phyloP scores from a whole-genome alignment of 495 filamentous ascomycete genomes.

The Thermochaetoides thermophila region DNA sequence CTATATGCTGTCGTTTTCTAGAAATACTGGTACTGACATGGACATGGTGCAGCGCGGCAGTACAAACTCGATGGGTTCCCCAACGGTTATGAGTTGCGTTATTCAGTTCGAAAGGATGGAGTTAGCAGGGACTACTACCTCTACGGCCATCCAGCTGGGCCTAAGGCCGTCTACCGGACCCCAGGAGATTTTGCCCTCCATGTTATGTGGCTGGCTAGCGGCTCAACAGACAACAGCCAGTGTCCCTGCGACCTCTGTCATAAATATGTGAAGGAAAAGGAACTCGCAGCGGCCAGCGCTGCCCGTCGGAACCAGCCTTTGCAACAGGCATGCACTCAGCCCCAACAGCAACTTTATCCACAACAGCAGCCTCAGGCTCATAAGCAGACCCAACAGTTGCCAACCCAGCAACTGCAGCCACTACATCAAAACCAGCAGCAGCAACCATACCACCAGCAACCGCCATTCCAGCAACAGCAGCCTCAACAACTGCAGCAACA shows the following conservation, averaged over 20 bases:
- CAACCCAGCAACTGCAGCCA: neutral
- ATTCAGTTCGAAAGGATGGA: conserved; percentile 11
- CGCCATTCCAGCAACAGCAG: conserved; percentile 1
- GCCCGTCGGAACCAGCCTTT: conserved; percentile 1
- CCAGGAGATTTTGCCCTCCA: conserved; percentile 28
- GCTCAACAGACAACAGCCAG: conserved; percentile 15
- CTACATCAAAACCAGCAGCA: conserved; percentile 2
- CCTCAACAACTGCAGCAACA: conserved; percentile 1
- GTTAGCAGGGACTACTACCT: conserved; percentile 24
- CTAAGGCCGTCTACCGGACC: conserved; percentile 22
- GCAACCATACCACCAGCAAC: conserved; percentile 3
- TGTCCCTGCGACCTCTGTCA: conserved; percentile 24
- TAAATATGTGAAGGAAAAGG: no score
- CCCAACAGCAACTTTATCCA: neutral
- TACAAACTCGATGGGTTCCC: conserved; percentile 20
- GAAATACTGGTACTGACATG: no score
- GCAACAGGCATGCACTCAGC: neutral
- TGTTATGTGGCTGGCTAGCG: conserved; percentile 23
- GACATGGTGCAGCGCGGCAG: conserved; percentile 14
- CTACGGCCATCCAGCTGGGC: conserved; percentile 27
- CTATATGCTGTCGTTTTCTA: no score
- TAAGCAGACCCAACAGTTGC: conserved; percentile 3
- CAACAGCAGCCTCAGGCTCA: conserved; percentile 4
- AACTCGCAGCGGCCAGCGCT: conserved; percentile 7
- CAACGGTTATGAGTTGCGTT: conserved; percentile 19